Percentiles rank a stretch among this genome's conserved stretches.
Evolutionary conservation across 2,329 filamentous ascomycete species (phyloP).

Genomic region (Lasiodiplodia hormozganensis): DNA sequence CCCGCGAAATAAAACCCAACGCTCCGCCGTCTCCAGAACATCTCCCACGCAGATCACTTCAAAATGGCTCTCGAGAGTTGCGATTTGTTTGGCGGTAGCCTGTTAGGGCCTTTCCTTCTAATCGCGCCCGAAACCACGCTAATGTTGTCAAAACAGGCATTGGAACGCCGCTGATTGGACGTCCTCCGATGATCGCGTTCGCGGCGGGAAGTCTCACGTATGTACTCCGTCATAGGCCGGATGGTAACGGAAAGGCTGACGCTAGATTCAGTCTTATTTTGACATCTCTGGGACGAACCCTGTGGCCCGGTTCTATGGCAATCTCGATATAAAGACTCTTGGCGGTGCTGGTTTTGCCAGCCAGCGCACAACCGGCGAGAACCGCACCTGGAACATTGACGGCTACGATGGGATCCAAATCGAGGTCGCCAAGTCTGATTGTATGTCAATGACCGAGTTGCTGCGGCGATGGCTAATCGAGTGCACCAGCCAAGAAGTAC

Average conservation of each 20-base stretch:
- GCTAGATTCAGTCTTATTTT: constrained; percentile 54
- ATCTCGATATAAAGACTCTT: constrained; percentile 74
- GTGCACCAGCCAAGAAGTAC: constrained; percentile 64
- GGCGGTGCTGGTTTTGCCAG: constrained; percentile 85
- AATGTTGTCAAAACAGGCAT: constrained; percentile 49
- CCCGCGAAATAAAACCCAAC: background rate
- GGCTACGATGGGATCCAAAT: constrained; percentile 68
- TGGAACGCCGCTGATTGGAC: constrained; percentile 71
- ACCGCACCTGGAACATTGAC: constrained; percentile 68
- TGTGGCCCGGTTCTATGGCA: constrained; percentile 67
- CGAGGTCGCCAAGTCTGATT: constrained; percentile 60
- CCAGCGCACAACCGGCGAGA: constrained; percentile 69
- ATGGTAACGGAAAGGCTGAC: constrained; percentile 7
- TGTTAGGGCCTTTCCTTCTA: constrained; percentile 1
- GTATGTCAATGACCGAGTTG: constrained; percentile 36
- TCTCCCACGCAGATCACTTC: background rate
- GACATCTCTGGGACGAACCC: constrained; percentile 44
- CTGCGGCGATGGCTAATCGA: background rate
- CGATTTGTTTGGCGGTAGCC: constrained; percentile 24
- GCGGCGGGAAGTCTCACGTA: constrained; percentile 71
- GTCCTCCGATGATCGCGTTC: constrained; percentile 76
- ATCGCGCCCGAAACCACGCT: background rate
- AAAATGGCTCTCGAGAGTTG: constrained; percentile 10
- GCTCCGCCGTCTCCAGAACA: background rate
- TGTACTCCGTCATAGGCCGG: constrained; percentile 4